Evolutionary conservation across 192 early-diverging fungal species (phyloP), one percentile per base, ranked within the genome.

Genomic region (Paraglomus brasilianum): DNA sequence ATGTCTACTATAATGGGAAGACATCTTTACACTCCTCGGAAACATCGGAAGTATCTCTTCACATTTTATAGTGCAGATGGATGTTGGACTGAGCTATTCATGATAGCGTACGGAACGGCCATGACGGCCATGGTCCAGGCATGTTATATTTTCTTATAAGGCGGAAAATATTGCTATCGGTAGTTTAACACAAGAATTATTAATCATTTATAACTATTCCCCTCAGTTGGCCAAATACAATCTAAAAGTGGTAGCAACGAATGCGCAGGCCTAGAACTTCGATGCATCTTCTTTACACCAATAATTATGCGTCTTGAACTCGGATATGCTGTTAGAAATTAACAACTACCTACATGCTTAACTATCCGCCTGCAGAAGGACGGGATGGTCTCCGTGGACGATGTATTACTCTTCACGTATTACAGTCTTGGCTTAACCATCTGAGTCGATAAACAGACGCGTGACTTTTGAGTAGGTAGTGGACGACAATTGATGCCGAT

Each of bases 221-320:
- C 41, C 36, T 11, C 46, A 62, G 60, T 62, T 62, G 30, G 46
- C 46, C n/a, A 63, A 46, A 7, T 63, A 63, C 47, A 11, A 45
- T 46, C 24, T 63, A 11, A 24, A 22, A 24, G 19, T 1, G 0
- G 47, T 9, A 13, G 36, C 11, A 24, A 1, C 14, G 15, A 19
- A 41, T 4, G 5, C n/a, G n/a, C 22, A 44, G 9, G n/a, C 2
- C 0, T 19, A 21, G 19, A 45, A 45, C 7, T 14, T 36, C 1
- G 10, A 45, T 62, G 60, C 38, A 62, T 44, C 46, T 62, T 45
- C 46, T 63, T 46, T 45, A 21, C 24, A 41, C 43, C 15, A 63
- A 63, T 17, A 19, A 45, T 30, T 10, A 3, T 10, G 17, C 44
- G 43, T 46, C 5, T 0, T 22, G 8, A 0, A 46, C 30, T 45